A percentile compares a stretch with the other conserved stretches of the same genome.
Conservation (phyloP, 148 eudicot genomes). For the Chenopodium suecicum region DNA sequence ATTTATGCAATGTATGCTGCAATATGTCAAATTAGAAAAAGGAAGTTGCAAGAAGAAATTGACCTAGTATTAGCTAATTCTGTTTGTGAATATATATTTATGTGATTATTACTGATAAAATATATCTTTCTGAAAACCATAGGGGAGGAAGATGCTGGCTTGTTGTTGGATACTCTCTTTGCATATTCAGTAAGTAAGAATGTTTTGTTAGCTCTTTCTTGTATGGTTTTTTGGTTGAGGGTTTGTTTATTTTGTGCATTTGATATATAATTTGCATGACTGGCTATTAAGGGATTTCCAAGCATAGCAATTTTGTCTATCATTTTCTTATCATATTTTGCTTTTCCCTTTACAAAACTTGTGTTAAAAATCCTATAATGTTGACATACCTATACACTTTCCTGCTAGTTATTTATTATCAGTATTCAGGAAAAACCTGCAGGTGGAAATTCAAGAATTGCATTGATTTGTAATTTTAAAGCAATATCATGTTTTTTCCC, state of each 20-base stretch:
- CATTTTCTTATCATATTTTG: background rate
- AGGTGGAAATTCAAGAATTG: too few species aligned
- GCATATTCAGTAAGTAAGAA: constrained; percentile 66
- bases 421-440: too few species aligned
- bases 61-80: background rate
- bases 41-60: background rate
- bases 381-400: background rate
- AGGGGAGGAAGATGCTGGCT: constrained; percentile 76
- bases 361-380: background rate
- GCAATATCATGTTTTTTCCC: background rate
- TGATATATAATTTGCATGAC: background rate
- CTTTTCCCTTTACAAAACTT: background rate
- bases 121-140: constrained; percentile 15
- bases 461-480: background rate
- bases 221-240: background rate
- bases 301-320: background rate
- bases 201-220: background rate
- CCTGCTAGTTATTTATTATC: too few species aligned
- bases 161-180: constrained; percentile 76
- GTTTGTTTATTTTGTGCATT: constrained; percentile 2
- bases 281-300: background rate
- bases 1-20: background rate
- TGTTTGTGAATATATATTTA: background rate
- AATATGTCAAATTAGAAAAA: background rate
- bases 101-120: constrained; percentile 8